Base-by-base conservation (phyloP, 2,329 filamentous ascomycete species). In the Trichophaea hybrida region DNA sequence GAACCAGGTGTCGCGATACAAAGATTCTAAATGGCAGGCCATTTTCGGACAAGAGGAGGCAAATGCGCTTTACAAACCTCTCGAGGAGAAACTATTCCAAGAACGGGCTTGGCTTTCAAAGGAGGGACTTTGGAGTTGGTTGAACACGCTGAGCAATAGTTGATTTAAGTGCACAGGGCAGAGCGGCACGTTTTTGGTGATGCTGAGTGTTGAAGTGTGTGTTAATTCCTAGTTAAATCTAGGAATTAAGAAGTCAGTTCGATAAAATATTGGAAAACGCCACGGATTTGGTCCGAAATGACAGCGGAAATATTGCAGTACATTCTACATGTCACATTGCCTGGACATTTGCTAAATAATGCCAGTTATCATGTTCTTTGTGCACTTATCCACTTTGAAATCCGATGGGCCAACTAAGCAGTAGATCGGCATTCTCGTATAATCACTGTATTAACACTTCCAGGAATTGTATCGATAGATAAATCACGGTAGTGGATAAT, bases 71-170 rank as follows among this genome's bases (percentile, higher is more conserved):
- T 76, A 79, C 10, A 73, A 83, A 38, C 83, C 83, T 0, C 71
- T 86, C 5, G 77, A 77, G 7, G 78, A 83, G 68, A 74, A 79
- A 34, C 73, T 71, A 34, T 73, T 81, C 51, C 72, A 74, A 51
- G 85, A 82, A 74, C 78, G 77, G 24, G 76, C 79, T 0, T 80
- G 77, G 75, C 69, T 86, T 59, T 73, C 71, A 33, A 76, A 77
- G 60, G 78, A 85, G 54, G 77, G 75, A 57, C 71, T 87, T 53
- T 86, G 82, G 80, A 75, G 78, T 57, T 76, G 85, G 38, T 76
- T 83, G 61, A 75, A 74, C 52, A 88, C 84, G 10, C 72, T 88
- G 59, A 85, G 82, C 67, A 83, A 87, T 88, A 62, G 78, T 80
- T 3, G 75, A 82, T 56, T 71, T 86, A 10, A 70, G 73, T 55